Evolutionary conservation across 164 flowering plant genomes (phyloP).

Genomic region (Platanus orientalis): DNA sequence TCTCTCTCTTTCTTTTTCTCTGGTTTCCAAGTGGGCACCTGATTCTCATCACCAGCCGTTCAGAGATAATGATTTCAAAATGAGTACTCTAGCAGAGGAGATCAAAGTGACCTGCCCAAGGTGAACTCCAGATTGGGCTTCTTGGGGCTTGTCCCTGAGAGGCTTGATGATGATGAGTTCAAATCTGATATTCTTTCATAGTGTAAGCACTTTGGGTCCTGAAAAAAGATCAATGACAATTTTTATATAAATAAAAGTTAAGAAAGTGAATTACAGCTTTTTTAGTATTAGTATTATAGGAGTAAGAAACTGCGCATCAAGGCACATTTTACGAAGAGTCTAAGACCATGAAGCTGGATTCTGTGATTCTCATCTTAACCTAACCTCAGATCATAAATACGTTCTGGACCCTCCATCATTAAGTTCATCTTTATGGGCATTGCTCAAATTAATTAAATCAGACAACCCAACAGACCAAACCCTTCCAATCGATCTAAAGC

Average conservation of each 20-base stretch:
- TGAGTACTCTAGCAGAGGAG: conserved; percentile 26
- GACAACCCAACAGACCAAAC: too few species aligned
- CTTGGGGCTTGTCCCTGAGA: conserved; percentile 50
- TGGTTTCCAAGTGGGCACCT: conserved; percentile 50
- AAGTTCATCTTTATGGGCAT: too few species aligned
- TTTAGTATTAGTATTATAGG: too few species aligned
- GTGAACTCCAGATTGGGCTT: conserved; percentile 92
- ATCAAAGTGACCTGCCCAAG: conserved; percentile 68
- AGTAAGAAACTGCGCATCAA: too few species aligned
- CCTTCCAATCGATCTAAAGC: too few species aligned
- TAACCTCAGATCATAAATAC: too few species aligned
- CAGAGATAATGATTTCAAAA: conserved; percentile 50
- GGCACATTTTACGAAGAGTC: too few species aligned
- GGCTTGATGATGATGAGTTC: conserved; percentile 48
- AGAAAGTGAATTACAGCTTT: too few species aligned
- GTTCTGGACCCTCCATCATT: neutral
- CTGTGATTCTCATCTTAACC: too few species aligned
- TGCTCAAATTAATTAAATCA: too few species aligned
- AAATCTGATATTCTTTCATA: conserved; percentile 57
- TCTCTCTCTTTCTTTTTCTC: conserved; percentile 20
- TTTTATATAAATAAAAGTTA: neutral
- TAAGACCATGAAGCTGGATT: too few species aligned
- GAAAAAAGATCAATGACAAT: neutral
- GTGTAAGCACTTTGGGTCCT: conserved; percentile 55
- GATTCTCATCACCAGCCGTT: conserved; percentile 41